Conservation (phyloP, 306 rosid species). For the Pachyrhizus erosus region DNA sequence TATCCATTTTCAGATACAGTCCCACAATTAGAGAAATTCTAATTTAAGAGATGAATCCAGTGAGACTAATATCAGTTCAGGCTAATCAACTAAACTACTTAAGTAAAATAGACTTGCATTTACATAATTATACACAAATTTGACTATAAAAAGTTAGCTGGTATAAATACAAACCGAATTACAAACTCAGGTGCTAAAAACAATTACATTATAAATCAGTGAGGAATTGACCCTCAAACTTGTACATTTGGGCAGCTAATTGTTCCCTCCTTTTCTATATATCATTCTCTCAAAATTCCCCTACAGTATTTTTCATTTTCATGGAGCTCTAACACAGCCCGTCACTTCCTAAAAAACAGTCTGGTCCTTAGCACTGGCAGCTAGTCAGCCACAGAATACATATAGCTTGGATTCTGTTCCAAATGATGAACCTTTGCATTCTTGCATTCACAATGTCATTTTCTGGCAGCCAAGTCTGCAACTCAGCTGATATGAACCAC, state of each 20-base stretch:
- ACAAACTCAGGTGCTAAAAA: neutral
- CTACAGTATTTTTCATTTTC: neutral
- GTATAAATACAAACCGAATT: slow-evolving; percentile 13
- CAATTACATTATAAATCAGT: neutral
- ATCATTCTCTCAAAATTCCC: neutral
- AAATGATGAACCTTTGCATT: neutral
- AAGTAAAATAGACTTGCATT: neutral
- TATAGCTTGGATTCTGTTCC: slow-evolving; percentile 12
- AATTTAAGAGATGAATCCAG: neutral
- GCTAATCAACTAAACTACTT: neutral
- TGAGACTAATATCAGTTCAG: neutral
- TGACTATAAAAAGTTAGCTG: neutral
- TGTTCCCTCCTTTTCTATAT: neutral
- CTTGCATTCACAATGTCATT: neutral
- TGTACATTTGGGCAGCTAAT: neutral
- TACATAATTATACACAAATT: neutral
- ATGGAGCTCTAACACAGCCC: neutral
- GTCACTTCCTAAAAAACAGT: neutral
- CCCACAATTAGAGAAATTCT: neutral
- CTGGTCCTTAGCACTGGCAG: neutral
- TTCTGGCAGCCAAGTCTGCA: slow-evolving; percentile 17
- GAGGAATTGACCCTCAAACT: slow-evolving; percentile 13
- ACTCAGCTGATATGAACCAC: neutral
- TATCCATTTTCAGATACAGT: neutral
- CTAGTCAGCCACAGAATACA: neutral